Evolutionary conservation across 371 early-diverging fungal genomes (phyloP), one percentile per base, ranked within the genome.

Genomic region (Parasitella parasitica): DNA sequence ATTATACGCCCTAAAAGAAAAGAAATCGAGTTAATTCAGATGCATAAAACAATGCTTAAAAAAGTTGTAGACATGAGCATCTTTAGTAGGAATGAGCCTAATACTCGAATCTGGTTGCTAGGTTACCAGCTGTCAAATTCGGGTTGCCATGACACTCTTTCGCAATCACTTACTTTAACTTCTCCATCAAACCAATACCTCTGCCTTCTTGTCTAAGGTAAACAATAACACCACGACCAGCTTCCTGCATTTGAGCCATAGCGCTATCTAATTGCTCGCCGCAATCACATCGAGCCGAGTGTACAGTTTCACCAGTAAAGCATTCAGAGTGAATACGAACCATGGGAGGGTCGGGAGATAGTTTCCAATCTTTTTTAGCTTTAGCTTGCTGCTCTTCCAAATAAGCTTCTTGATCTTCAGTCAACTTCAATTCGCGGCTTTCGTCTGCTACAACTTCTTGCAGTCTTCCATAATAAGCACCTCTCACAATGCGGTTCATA

Each of bases 141-240:
- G 3, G n/a, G 11, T 32, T 32, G 32, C 32, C 4, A 32, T 32
- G 4, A 6, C 11, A 32, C 32, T 11, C 6, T 3, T 32, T n/a
- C n/a, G n/a, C n/a, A n/a, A n/a, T n/a, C n/a, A 75, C 81, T 78
- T 73, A 90, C 94, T 85, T 91, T 64, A 98, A 75, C 71, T 98
- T 98, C 48, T 97, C 95, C 39, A 87, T 70, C 55, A 98, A 73
- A 0, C 98, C 98, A 64, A 98, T 98, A 20, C 94, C 94, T 46
- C 98, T 85, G 46, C 98, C 98, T 72, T 98, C 98, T 74, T 98
- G 98, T 49, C 92, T 85, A 69, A 98, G 76, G 71, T 98, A 98
- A 1, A 98, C 86, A 63, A 98, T 87, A 12, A 97, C 92, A 24
- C 97, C 97, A 6, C 89, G 71, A 3, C 93, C 92, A 55, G 89